These are phyloP conservation scores for Suillus placidus DNA, from an alignment of 768 basidiomycete species.

Conservation along the genomic window DNA sequence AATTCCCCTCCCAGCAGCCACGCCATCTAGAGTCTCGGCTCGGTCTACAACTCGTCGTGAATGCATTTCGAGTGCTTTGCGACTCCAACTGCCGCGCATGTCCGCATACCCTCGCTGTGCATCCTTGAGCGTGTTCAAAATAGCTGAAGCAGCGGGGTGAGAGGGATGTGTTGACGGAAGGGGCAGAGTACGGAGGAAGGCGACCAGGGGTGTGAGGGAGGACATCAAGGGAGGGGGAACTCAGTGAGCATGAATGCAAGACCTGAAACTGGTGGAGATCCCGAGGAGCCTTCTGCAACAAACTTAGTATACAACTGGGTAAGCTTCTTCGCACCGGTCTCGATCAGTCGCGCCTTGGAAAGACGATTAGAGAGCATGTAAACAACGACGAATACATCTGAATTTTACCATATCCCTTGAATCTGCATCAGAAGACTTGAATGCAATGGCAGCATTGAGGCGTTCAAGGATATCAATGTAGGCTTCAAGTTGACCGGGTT, in stretches of 20 bases:
- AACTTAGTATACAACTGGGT: constrained; percentile 83
- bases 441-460: constrained; percentile 78
- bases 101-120: constrained; percentile 84
- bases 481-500: constrained; percentile 59
- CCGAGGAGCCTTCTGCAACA: constrained; percentile 85
- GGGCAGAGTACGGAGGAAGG: constrained; percentile 71
- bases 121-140: constrained; percentile 67
- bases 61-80: constrained; percentile 72
- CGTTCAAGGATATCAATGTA: constrained; percentile 79
- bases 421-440: constrained; percentile 62
- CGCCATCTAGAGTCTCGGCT: constrained; percentile 67
- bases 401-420: constrained; percentile 54
- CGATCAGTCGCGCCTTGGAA: constrained; percentile 66
- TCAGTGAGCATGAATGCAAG: constrained; percentile 55
- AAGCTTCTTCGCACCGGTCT: constrained; percentile 83
- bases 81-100: constrained; percentile 81
- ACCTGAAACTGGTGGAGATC: constrained; percentile 64
- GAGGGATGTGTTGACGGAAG: constrained; percentile 81
- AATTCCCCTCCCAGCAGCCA: constrained; percentile 74
- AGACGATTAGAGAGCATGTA: neutral
- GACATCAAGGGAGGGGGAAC: constrained; percentile 54
- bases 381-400: neutral
- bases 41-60: constrained; percentile 71
- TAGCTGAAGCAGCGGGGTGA: constrained; percentile 71
- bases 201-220: constrained; percentile 64